A percentile compares a stretch with the other conserved stretches of the same genome.
Conservation (phyloP, 768 basidiomycete genomes). For the Amanita exitialis region DNA sequence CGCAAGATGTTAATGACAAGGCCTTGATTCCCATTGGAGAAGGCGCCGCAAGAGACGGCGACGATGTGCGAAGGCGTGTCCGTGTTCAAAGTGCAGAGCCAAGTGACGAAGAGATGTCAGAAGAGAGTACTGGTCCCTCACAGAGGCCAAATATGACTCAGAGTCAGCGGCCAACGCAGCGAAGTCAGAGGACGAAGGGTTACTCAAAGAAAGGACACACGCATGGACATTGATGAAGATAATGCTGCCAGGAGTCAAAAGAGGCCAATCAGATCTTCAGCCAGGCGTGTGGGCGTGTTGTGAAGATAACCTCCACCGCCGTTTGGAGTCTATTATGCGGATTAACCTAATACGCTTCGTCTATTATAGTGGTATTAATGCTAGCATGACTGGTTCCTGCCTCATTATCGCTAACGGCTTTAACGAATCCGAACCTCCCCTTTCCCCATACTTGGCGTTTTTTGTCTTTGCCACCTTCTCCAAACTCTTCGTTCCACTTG, state of each 20-base stretch:
- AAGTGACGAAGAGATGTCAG: constrained; percentile 35
- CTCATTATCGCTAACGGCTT: constrained; percentile 25
- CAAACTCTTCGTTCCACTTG: constrained; percentile 92
- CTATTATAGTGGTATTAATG: constrained; percentile 1
- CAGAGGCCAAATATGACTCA: constrained; percentile 13
- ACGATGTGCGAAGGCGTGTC: constrained; percentile 32
- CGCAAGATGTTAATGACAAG: constrained; percentile 31
- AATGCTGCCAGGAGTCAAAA: constrained; percentile 18
- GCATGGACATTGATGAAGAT: constrained; percentile 34
- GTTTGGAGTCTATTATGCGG: neutral
- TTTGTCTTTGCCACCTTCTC: constrained; percentile 66
- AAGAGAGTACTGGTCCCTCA: constrained; percentile 24
- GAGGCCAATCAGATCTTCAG: constrained; percentile 15
- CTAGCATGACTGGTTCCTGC: constrained; percentile 18
- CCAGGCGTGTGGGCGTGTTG: neutral
- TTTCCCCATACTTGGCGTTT: constrained; percentile 78
- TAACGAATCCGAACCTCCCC: constrained; percentile 77
- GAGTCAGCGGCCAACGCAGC: constrained; percentile 9
- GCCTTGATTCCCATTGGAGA: constrained; percentile 56
- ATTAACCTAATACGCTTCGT: neutral
- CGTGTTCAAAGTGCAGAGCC: constrained; percentile 20
- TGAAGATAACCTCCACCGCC: neutral
- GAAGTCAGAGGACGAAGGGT: neutral
- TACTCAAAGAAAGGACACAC: constrained; percentile 14
- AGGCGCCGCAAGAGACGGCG: constrained; percentile 51